phyloP scores from a whole-genome alignment of 345 rosid genomes.

The Eucalyptus cloeziana region DNA sequence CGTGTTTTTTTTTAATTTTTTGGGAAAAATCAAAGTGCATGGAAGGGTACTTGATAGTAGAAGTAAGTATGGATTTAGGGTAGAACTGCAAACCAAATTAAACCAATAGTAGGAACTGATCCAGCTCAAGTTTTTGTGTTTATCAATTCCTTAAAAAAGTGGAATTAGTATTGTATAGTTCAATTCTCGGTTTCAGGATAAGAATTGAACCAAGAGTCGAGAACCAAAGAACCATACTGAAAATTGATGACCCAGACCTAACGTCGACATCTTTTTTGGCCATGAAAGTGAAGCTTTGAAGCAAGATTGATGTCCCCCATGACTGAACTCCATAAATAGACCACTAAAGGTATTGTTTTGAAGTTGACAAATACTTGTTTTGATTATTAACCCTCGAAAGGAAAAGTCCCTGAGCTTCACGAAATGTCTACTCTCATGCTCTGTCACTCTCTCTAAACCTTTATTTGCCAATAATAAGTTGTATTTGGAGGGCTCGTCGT shows the following conservation, averaged over 20 bases:
- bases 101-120: rapidly evolving
- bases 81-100: too few relatives aligned
- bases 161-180: too few relatives aligned
- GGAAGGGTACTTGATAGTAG: not conserved
- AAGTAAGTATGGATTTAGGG: too few relatives aligned
- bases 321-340: too few relatives aligned
- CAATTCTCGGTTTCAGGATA: rapidly evolving
- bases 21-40: not conserved
- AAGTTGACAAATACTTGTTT: not conserved
- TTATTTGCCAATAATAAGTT: not conserved
- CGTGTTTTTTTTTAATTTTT: not conserved
- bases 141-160: too few relatives aligned
- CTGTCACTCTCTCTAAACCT: not conserved
- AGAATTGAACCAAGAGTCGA: not conserved
- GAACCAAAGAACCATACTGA: not conserved
- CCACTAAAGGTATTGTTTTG: not conserved
- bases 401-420: not conserved
- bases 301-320: too few relatives aligned
- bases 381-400: not conserved
- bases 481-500: not conserved
- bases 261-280: not conserved
- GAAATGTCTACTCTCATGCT: not conserved
- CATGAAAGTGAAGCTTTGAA: not conserved
- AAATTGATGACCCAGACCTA: not conserved
- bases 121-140: rapidly evolving